Conservation (phyloP, 2,329 filamentous ascomycete genomes). For the Apiospora sp. region DNA sequence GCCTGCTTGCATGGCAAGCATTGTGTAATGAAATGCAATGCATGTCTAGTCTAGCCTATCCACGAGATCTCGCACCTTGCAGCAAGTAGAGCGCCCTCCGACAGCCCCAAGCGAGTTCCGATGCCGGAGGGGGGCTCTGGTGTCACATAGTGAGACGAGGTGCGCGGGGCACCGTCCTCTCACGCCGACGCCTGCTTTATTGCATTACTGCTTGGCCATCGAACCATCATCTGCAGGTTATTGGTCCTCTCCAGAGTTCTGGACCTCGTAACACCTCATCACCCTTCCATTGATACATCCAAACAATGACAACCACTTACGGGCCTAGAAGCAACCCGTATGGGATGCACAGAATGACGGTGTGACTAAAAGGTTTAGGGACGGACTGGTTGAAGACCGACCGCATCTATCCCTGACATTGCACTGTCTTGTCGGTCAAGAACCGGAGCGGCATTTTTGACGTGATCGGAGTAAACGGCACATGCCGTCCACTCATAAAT, state of each 20-base stretch:
- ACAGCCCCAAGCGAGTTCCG: neutral
- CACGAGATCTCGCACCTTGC: slow-evolving; percentile 2
- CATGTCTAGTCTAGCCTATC: neutral
- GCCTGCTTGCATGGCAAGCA: neutral
- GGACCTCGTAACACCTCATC: neutral
- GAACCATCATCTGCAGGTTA: slow-evolving; percentile 19
- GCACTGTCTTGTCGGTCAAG: neutral
- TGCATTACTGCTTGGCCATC: neutral
- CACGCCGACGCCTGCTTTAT: neutral
- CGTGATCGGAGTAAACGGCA: neutral
- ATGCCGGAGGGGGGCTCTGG: neutral
- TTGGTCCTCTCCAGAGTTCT: neutral
- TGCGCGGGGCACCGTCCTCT: neutral
- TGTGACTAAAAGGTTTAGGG: neutral
- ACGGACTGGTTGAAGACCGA: neutral
- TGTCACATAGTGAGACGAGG: neutral
- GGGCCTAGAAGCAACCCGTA: neutral
- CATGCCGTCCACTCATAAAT: neutral
- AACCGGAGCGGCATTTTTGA: neutral
- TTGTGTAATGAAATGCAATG: slow-evolving; percentile 1
- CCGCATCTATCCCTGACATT: neutral
- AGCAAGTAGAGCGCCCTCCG: neutral
- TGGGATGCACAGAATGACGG: neutral
- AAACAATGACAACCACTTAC: neutral
- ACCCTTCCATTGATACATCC: too few species aligned